Base-by-base conservation (phyloP, 2,329 filamentous ascomycete genomes). In the Cryphonectria radicalis region DNA sequence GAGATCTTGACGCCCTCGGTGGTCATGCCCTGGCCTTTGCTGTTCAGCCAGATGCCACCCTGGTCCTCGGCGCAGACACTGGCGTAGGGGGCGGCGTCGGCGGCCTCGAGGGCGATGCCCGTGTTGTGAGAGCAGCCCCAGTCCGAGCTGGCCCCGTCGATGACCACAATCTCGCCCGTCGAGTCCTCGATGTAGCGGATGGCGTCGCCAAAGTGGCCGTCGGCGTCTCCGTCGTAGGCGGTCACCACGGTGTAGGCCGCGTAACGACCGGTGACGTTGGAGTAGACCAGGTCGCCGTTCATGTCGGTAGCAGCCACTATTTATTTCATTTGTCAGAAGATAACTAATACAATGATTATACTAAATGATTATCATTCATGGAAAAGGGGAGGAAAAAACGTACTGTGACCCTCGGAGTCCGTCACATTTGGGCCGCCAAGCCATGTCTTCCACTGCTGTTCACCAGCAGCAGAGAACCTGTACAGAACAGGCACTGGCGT, bases 101-200 rank as follows among this genome's bases (percentile, higher is more conserved):
- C 87, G 25, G 85, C 87, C 77, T 90, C 89, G 68, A 91, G 85
- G 7, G 87, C 88, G 69, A 91, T 90, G 70, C 89, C 89, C 0
- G 88, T 90, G 80, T 91, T 91, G 82, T 90, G 88, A 7, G 85
- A 88, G 81, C 89, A 91, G 25, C 88, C 89, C 84, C 88, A 90
- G 19, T 83, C 81, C 70, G 84, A 88, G 60, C 84, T 84, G 3
- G 88, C 87, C 0, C 87, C 87, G 1, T 77, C 65, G 72, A 89
- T 88, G 14, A 78, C 81, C 74, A 86, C 79, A 4, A 90, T 78
- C 10, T 81, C 83, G 17, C 89, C 89, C 25, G 81, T 63, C 11
- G 60, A 80, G 50, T 88, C 84, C 69, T 81, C 85, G 69, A 83
- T 70, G 74, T 83, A 83, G 69, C 81, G 81, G 70, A 83, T 81